phyloP scores from a whole-genome alignment of 495 filamentous ascomycete genomes.

The Hamigera avellanea region DNA sequence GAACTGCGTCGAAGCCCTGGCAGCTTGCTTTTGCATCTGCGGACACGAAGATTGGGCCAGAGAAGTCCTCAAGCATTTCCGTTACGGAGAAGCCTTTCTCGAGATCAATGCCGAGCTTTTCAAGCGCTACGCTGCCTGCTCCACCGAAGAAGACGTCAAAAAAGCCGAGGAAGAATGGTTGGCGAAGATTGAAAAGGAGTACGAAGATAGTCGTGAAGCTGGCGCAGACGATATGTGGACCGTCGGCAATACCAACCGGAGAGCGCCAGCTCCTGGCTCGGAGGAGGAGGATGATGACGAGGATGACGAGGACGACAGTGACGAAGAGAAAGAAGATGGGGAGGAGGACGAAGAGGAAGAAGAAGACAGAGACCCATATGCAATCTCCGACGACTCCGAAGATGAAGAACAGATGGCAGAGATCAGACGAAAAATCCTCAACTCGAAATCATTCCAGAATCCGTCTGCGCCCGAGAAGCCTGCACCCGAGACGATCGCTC shows the following conservation, averaged over 20 bases:
- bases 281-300: slow-evolving; percentile 34
- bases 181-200: slow-evolving; percentile 79
- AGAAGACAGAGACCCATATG: slow-evolving; percentile 51
- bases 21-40: slow-evolving; percentile 85
- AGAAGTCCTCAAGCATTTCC: slow-evolving; percentile 69
- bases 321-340: slow-evolving; percentile 36
- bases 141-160: slow-evolving; percentile 78
- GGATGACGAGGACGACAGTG: slow-evolving; percentile 41
- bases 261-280: slow-evolving; percentile 34
- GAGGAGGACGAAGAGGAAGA: slow-evolving; percentile 33
- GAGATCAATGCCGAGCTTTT: slow-evolving; percentile 77
- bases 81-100: slow-evolving; percentile 77
- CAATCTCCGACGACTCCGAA: slow-evolving; percentile 64
- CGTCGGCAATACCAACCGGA: slow-evolving; percentile 72
- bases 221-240: slow-evolving; percentile 63
- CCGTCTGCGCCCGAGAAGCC: slow-evolving; percentile 39
- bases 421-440: slow-evolving; percentile 69
- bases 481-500: slow-evolving; percentile 43
- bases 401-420: slow-evolving; percentile 89
- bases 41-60: slow-evolving; percentile 85
- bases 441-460: slow-evolving; percentile 76
- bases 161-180: slow-evolving; percentile 78
- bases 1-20: slow-evolving; percentile 92
- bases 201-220: slow-evolving; percentile 62
- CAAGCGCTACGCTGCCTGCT: slow-evolving; percentile 74